Conservation (phyloP, 192 early-diverging fungal genomes). For the Backusella morwellensis region DNA sequence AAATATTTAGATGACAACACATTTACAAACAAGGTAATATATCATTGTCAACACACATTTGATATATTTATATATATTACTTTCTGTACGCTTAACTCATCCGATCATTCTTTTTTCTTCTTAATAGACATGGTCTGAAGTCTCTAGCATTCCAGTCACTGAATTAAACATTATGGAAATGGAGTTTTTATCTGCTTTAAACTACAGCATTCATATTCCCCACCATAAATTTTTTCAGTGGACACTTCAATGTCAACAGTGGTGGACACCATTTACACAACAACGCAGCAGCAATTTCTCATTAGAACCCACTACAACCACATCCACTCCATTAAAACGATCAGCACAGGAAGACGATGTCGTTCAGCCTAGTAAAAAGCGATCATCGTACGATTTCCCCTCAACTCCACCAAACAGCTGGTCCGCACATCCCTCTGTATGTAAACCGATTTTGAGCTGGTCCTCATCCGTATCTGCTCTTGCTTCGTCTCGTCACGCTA, state of each 20-base stretch:
- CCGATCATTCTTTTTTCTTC: constrained; percentile 15
- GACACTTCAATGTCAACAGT: constrained; percentile 37
- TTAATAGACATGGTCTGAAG: constrained; percentile 69
- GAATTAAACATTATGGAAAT: constrained; percentile 89
- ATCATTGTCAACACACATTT: background rate
- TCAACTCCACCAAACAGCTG: background rate
- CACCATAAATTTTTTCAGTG: constrained; percentile 71
- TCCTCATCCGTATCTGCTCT: constrained; percentile 23
- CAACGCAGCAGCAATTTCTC: background rate
- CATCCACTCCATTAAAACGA: constrained; percentile 14
- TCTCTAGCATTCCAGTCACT: constrained; percentile 72
- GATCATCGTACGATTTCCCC: constrained; percentile 4
- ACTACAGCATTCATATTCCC: constrained; percentile 71
- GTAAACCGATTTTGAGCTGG: constrained; percentile 28
- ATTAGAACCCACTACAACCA: background rate
- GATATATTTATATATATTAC: background rate
- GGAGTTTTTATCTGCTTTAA: constrained; percentile 77
- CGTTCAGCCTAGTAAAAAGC: background rate
- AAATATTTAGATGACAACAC: constrained; percentile 90
- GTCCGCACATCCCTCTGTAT: background rate
- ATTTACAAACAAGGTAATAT: constrained; percentile 69
- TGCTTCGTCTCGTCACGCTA: constrained; percentile 10
- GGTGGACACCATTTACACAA: background rate
- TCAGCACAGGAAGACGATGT: background rate
- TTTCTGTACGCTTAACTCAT: background rate